These are phyloP conservation scores for Eimeria sp. DNA, from an alignment of 169 alveolate species.

Conservation along the genomic window DNA sequence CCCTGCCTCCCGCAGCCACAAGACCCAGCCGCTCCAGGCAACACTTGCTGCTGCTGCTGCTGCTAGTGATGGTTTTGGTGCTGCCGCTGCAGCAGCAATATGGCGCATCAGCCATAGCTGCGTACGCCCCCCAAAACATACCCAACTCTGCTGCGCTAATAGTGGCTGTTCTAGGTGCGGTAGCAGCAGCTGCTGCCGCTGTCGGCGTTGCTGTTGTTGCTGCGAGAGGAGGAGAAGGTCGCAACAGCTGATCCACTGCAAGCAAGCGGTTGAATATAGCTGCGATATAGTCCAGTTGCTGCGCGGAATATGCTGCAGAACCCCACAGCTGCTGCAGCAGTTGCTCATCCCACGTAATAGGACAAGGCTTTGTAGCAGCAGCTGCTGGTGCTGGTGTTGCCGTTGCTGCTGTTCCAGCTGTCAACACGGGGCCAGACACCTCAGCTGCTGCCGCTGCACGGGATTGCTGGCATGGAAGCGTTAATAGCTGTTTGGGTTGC, in stretches of 20 bases:
- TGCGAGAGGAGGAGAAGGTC: neutral
- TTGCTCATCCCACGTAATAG: neutral
- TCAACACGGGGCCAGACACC: neutral
- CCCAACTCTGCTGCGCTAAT: conserved; percentile 47
- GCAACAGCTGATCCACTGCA: conserved; percentile 5
- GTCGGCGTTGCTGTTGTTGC: conserved; percentile 12
- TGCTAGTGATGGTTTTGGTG: conserved; percentile 29
- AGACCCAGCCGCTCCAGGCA: conserved; percentile 39
- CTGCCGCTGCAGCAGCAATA: conserved; percentile 49
- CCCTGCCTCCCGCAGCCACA: conserved; percentile 26
- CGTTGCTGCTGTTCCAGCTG: conserved; percentile 7
- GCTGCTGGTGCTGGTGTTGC: conserved; percentile 19
- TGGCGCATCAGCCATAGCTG: conserved; percentile 57
- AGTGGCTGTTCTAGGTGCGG: conserved; percentile 2
- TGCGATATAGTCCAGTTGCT: conserved; percentile 43
- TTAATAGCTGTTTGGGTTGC: neutral
- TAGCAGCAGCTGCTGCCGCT: neutral
- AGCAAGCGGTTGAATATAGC: conserved; percentile 4
- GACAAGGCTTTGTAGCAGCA: neutral
- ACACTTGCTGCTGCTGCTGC: conserved; percentile 37
- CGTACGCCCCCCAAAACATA: conserved; percentile 55
- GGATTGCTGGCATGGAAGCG: neutral
- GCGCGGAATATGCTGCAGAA: neutral
- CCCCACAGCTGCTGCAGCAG: conserved; percentile 61
- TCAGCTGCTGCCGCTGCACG: neutral